phyloP scores from a whole-genome alignment of 805 yeast genomes.

The Candida patagonica region DNA sequence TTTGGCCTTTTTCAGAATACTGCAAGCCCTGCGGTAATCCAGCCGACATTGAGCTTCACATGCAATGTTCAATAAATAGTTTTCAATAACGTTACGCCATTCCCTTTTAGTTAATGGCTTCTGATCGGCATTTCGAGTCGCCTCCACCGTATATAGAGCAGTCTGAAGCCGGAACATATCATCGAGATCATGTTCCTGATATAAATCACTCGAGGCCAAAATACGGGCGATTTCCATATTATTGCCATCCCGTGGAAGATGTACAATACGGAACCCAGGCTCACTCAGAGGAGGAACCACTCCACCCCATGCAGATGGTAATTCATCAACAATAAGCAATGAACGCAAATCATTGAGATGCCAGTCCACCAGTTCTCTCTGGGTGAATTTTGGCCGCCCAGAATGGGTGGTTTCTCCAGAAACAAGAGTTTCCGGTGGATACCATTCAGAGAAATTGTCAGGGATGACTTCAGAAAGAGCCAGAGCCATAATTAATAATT shows the following conservation, averaged over 20 bases:
- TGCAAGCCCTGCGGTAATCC: slow-evolving; percentile 48
- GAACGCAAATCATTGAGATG: slow-evolving; percentile 61
- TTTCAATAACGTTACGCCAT: slow-evolving; percentile 69
- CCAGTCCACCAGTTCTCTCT: slow-evolving; percentile 60
- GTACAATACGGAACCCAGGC: slow-evolving; percentile 35
- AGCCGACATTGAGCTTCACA: slow-evolving; percentile 45
- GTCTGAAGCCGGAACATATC: slow-evolving; percentile 44
- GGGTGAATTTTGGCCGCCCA: slow-evolving; percentile 28
- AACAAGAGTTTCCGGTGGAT: slow-evolving; percentile 1
- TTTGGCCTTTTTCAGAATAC: slow-evolving; percentile 15
- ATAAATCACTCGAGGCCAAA: slow-evolving; percentile 52
- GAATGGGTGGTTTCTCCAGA: slow-evolving; percentile 3
- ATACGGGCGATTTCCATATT: slow-evolving; percentile 40
- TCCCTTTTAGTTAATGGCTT: slow-evolving; percentile 37
- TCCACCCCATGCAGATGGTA: slow-evolving; percentile 48
- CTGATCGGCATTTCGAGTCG: slow-evolving; percentile 31
- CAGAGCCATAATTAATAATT: slow-evolving; percentile 1
- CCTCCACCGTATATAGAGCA: slow-evolving; percentile 51
- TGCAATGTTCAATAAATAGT: slow-evolving; percentile 32
- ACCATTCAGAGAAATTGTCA: slow-evolving; percentile 3
- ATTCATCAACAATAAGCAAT: slow-evolving; percentile 42
- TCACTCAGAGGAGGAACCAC: slow-evolving; percentile 34
- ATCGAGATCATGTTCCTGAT: slow-evolving; percentile 53
- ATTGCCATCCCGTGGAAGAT: slow-evolving; percentile 44
- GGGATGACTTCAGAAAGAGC: slow-evolving; percentile 1